A percentile compares a stretch with the other conserved stretches of the same genome.
Conservation (phyloP, 179 eudicot genomes). For the Beta lomatogona region DNA sequence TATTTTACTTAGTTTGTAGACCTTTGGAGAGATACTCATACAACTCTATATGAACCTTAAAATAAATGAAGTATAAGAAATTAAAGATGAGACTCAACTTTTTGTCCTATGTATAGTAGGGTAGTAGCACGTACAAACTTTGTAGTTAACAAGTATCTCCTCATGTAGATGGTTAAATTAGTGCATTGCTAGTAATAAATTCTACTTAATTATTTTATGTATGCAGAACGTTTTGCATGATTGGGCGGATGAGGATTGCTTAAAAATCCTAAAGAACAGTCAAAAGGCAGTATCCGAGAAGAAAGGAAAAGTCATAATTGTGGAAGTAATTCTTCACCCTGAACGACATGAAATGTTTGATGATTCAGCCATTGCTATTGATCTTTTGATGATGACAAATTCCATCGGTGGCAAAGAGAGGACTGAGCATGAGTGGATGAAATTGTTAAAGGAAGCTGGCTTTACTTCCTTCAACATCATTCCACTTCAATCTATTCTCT, state of each 20-base stretch:
- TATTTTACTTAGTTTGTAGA: too few relatives aligned
- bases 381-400: constrained; percentile 37
- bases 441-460: constrained; percentile 36
- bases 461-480: constrained; percentile 36
- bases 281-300: constrained; percentile 8
- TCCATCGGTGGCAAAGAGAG: constrained; percentile 34
- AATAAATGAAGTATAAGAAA: too few relatives aligned
- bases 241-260: constrained; percentile 26
- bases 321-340: constrained; percentile 24
- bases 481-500: constrained; percentile 15
- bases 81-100: too few relatives aligned
- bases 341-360: constrained; percentile 27
- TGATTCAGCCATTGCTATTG: constrained; percentile 25
- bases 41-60: too few relatives aligned
- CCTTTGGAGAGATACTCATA: too few relatives aligned
- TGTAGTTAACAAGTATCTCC: too few relatives aligned
- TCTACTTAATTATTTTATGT: neutral
- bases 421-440: constrained; percentile 43
- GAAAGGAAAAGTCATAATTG: constrained; percentile 25
- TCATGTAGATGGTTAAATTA: too few relatives aligned
- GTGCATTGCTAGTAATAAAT: too few relatives aligned
- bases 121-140: too few relatives aligned
- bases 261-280: constrained; percentile 21
- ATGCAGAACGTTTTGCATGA: constrained; percentile 26
- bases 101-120: too few relatives aligned